Percentiles rank a stretch among this genome's conserved stretches.
Evolutionary conservation across 2,329 filamentous ascomycete species (phyloP).

Genomic region (Zasmidium angulare): DNA sequence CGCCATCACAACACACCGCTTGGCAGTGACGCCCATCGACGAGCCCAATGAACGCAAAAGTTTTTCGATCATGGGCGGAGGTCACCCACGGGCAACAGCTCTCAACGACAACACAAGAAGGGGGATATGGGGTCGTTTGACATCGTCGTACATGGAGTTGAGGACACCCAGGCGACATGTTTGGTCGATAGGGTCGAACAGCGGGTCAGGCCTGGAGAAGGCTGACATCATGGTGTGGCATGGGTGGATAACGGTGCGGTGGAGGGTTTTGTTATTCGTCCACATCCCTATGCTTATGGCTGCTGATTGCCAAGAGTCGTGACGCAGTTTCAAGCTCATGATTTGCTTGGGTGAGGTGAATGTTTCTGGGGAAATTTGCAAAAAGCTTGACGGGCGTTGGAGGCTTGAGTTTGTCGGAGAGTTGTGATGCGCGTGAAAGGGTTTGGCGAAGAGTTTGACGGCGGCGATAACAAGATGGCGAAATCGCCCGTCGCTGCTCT

Average conservation of each 20-base stretch:
- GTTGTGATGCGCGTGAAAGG: too few species aligned
- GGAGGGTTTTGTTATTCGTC: constrained; percentile 1
- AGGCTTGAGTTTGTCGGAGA: too few species aligned
- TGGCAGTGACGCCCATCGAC: background rate
- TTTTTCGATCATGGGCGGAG: too few species aligned
- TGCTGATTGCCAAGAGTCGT: background rate
- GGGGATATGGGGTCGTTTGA: constrained; percentile 1
- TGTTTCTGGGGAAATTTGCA: too few species aligned
- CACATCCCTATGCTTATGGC: constrained; percentile 6
- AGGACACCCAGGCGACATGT: constrained; percentile 3
- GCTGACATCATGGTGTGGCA: constrained; percentile 6
- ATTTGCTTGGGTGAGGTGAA: background rate
- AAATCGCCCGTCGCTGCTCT: too few species aligned
- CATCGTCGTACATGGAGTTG: background rate
- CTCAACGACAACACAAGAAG: background rate
- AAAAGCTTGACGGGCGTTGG: too few species aligned
- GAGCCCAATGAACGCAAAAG: too few species aligned
- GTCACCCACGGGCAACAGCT: background rate
- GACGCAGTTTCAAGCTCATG: background rate
- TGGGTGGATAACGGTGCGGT: constrained; percentile 6
- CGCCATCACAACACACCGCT: background rate
- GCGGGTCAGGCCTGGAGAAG: constrained; percentile 4
- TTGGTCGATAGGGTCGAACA: constrained; percentile 2
- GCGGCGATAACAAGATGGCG: too few species aligned
- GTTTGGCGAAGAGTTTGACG: too few species aligned